These are phyloP conservation scores for Rhizophora mangle DNA, from an alignment of 345 rosid species.

Conservation along the genomic window DNA sequence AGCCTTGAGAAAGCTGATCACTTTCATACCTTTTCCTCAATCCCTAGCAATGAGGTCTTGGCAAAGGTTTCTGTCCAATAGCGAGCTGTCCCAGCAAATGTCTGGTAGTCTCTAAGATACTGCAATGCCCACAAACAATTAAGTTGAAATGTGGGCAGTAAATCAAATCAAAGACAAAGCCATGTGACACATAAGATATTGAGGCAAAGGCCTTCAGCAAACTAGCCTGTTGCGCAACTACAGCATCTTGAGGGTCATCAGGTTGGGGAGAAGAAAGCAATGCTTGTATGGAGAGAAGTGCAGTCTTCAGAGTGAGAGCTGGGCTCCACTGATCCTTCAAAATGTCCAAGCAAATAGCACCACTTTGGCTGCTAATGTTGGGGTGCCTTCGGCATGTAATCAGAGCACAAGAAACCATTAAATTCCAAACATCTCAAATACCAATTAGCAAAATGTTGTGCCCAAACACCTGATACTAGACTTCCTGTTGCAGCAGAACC, in stretches of 20 bases:
- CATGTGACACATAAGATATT: not conserved
- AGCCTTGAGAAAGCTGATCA: not conserved
- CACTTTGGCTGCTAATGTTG: conserved; percentile 97
- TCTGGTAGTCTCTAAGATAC: conserved; percentile 88
- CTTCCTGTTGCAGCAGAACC: not conserved
- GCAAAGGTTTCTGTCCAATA: conserved; percentile 99
- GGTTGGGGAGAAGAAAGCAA: conserved; percentile 93
- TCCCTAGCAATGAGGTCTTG: conserved; percentile 66
- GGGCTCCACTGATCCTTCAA: conserved; percentile 99
- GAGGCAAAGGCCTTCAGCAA: conserved; percentile 1
- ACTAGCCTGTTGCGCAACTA: conserved; percentile 94
- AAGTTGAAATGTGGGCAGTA: not conserved
- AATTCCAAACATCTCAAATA: not conserved
- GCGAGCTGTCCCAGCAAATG: conserved; percentile 84
- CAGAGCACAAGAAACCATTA: not conserved
- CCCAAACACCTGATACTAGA: not conserved
- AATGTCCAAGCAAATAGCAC: conserved; percentile 96
- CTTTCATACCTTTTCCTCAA: conserved; percentile 77
- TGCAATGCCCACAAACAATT: conserved; percentile 33
- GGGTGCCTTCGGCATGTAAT: conserved; percentile 69
- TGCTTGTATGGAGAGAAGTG: conserved; percentile 94
- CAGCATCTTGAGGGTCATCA: conserved; percentile 98
- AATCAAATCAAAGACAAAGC: not conserved
- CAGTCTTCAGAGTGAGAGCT: conserved; percentile 95
- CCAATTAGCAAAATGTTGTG: not conserved